These are phyloP conservation scores for Poteriospumella lacustris DNA, from an alignment of 108 stramenopile species.

Conservation along the genomic window DNA sequence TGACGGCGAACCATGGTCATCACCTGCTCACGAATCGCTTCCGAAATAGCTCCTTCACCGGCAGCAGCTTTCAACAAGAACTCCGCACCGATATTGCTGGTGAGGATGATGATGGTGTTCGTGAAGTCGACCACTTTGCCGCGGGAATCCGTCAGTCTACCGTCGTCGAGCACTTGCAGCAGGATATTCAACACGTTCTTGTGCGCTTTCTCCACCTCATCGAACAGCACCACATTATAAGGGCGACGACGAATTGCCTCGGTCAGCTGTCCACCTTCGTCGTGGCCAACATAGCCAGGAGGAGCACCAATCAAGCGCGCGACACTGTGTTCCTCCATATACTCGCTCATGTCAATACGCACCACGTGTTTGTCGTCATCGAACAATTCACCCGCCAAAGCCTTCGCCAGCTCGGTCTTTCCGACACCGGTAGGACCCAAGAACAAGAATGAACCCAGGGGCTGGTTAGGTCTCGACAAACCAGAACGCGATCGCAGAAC, in stretches of 20 bases:
- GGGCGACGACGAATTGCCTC: conserved; percentile 32
- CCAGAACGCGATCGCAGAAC: conserved; percentile 6
- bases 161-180: conserved; percentile 42
- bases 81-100: conserved; percentile 3
- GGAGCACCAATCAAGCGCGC: conserved; percentile 81
- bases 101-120: conserved; percentile 28
- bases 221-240: conserved; percentile 37
- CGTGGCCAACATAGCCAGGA: conserved; percentile 71
- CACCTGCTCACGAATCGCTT: conserved; percentile 5
- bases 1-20: conserved; percentile 12
- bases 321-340: conserved; percentile 84
- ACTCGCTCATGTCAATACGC: conserved; percentile 96
- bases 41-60: conserved; percentile 21
- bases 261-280: conserved; percentile 37
- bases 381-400: conserved; percentile 76
- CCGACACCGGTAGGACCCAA: conserved; percentile 85
- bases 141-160: conserved; percentile 35
- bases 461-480: conserved; percentile 40
- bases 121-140: not conserved
- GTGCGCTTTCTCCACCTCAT: conserved; percentile 45
- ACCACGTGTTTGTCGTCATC: conserved; percentile 77
- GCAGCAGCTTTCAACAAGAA: conserved; percentile 3
- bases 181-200: conserved; percentile 35
- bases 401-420: conserved; percentile 86
- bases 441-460: conserved; percentile 76